A percentile compares a stretch with the other conserved stretches of the same genome.
phyloP scores from a whole-genome alignment of 2,329 filamentous ascomycete genomes.

The Coniochaeta ligniaria region DNA sequence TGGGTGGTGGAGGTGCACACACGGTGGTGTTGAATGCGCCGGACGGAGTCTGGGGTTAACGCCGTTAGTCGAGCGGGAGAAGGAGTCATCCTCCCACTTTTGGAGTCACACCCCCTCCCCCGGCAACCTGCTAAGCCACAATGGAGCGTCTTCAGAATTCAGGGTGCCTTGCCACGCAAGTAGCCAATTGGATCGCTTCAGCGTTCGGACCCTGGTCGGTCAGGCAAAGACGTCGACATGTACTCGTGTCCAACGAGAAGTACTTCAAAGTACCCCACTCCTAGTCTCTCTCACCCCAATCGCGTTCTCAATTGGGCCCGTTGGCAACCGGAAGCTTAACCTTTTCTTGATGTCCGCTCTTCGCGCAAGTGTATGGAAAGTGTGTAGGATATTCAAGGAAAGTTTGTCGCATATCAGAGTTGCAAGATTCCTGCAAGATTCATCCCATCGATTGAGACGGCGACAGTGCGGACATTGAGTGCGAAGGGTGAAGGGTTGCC shows the following conservation, averaged over 20 bases:
- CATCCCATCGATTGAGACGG: too few species aligned
- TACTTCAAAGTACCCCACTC: not conserved
- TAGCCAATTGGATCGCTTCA: slow-evolving; percentile 7
- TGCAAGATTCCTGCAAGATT: not conserved
- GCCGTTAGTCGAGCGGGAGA: not conserved
- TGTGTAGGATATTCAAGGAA: not conserved
- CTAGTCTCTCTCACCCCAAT: not conserved
- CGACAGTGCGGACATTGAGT: too few species aligned
- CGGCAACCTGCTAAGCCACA: slow-evolving; percentile 1
- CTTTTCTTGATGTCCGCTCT: not conserved
- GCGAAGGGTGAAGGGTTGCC: too few species aligned
- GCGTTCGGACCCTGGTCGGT: slow-evolving; percentile 2
- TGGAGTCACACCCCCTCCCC: slow-evolving; percentile 10
- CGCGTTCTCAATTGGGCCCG: not conserved
- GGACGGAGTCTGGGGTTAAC: not conserved
- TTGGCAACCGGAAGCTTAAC: not conserved
- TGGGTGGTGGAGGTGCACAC: not conserved
- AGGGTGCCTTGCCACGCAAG: not conserved
- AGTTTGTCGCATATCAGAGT: not conserved
- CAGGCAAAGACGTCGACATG: slow-evolving; percentile 12
- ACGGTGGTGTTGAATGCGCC: not conserved
- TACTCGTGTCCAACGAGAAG: slow-evolving; percentile 6
- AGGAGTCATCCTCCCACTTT: slow-evolving; percentile 1
- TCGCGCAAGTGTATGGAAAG: not conserved
- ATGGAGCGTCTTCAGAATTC: not conserved